These are phyloP conservation scores for Stemphylium vesicarium DNA, from an alignment of 2,329 filamentous ascomycete genomes.

Conservation along the genomic window DNA sequence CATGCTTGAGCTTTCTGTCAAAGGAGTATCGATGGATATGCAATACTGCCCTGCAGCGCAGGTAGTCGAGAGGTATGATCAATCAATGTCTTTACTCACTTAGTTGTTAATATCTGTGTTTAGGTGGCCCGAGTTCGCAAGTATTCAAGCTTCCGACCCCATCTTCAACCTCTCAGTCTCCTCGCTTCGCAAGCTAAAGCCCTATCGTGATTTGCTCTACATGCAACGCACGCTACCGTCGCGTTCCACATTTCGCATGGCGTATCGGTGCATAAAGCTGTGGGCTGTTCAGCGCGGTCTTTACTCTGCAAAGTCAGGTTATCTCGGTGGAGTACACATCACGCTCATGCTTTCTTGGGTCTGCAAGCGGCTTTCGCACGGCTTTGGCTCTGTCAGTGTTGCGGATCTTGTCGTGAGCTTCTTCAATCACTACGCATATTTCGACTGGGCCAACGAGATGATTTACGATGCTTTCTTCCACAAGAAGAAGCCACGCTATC, in stretches of 20 bases:
- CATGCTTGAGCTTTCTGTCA: constrained; percentile 69
- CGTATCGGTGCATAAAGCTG: constrained; percentile 65
- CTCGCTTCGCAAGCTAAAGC: constrained; percentile 68
- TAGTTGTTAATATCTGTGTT: constrained; percentile 10
- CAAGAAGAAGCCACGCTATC: constrained; percentile 52
- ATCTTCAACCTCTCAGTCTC: constrained; percentile 63
- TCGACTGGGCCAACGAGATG: constrained; percentile 63
- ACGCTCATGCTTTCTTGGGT: constrained; percentile 66
- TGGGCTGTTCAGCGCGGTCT: constrained; percentile 69
- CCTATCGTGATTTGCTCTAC: constrained; percentile 67
- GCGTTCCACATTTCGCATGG: constrained; percentile 62
- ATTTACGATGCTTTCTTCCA: constrained; percentile 67
- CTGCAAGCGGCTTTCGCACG: constrained; percentile 56
- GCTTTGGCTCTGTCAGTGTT: constrained; percentile 49
- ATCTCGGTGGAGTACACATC: constrained; percentile 70
- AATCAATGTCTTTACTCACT: background rate
- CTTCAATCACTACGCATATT: constrained; percentile 67
- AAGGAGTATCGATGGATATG: constrained; percentile 65
- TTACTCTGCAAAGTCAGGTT: constrained; percentile 70
- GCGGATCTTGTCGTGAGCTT: constrained; percentile 65
- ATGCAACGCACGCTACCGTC: constrained; percentile 67
- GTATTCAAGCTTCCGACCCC: constrained; percentile 58
- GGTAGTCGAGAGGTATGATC: constrained; percentile 58
- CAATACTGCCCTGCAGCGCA: constrained; percentile 69
- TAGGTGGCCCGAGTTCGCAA: constrained; percentile 49